Base-by-base conservation (phyloP, 169 alveolate species). In the Pseudocohnilembus persalinus region DNA sequence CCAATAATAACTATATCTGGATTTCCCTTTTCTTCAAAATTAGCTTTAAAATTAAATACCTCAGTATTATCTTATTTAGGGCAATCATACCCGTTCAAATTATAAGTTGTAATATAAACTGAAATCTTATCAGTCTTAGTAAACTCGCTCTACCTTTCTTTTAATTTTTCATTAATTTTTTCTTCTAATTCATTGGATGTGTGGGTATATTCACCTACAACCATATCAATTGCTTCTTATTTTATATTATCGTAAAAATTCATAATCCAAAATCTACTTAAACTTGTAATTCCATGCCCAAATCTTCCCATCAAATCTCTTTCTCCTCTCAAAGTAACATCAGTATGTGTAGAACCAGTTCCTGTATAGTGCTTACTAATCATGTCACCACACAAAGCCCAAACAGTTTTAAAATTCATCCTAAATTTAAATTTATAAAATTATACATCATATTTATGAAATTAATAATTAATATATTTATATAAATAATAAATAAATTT, bases 331-430 rank as follows among this genome's bases (percentile, higher is more conserved):
- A 91, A 91, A 25, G 96, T 93, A 1, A 95, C 95, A 72, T 93
- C 91, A 1, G 97, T 90, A 30, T 90, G 91, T 64, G 94, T 94
- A 64, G 95, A 89, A 0, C 95, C 92, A 15, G 97, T 91, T 29
- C 97, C 97, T 25, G 97, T 82, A 83, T 94, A 94, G 30, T 93
- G 84, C 29, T 82, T 83, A 32, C 93, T 83, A 0, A 94, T 76
- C 86, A 82, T 85, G 83, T 94, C 97, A n/a, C 97, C 97, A 83
- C 91, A 89, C 73, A 91, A 91, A 49, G 95, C 96, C 97, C 97
- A 94, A 77, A 89, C 87, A 49, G 75, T 64, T 85, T 92, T 94
- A 86, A 91, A 89, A 29, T 80, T 80, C 34, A 11, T 4, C 68
- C 68, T 49, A 49, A 49, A 49, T 49, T 11, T 49, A 49, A 49